Percentiles rank a stretch among this genome's conserved stretches.
Evolutionary conservation across 495 filamentous ascomycete species (phyloP).

Genomic region (Aspergillus bertholletiae): DNA sequence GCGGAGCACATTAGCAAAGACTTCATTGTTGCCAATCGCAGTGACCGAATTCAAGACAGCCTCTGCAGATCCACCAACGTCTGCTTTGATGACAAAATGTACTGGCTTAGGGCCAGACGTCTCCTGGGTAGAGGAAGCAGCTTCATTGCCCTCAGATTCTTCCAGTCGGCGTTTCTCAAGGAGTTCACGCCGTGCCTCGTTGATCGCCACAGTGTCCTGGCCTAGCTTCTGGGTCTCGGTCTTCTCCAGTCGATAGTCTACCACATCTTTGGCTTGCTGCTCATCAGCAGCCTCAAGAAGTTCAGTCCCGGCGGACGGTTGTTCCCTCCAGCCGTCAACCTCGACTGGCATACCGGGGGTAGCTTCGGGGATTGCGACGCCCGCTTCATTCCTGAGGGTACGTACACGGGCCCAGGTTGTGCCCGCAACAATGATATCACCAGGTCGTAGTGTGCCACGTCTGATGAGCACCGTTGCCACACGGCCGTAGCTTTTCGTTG

Average conservation of each 20-base stretch:
- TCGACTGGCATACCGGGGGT: conserved; percentile 87
- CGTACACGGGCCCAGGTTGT: conserved; percentile 80
- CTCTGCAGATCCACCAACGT: conserved; percentile 90
- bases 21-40: conserved; percentile 77
- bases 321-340: conserved; percentile 90
- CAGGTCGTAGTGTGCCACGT: conserved; percentile 75
- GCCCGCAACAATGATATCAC: conserved; percentile 86
- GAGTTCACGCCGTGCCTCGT: conserved; percentile 60
- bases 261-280: conserved; percentile 73
- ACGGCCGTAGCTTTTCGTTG: conserved; percentile 79
- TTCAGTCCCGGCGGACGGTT: conserved; percentile 84
- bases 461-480: conserved; percentile 87
- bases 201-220: conserved; percentile 73
- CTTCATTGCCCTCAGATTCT: conserved; percentile 22
- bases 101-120: conserved; percentile 58
- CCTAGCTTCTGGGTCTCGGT: conserved; percentile 57
- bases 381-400: conserved; percentile 80
- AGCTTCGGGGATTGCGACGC: conserved; percentile 65
- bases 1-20: conserved; percentile 71
- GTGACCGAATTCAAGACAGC: conserved; percentile 73
- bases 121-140: conserved; percentile 22
- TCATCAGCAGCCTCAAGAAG: conserved; percentile 80
- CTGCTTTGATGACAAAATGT: conserved; percentile 84
- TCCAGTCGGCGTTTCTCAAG: conserved; percentile 57
- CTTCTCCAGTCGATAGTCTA: conserved; percentile 67